Evolutionary conservation across 2,329 filamentous ascomycete genomes (phyloP).

Genomic region (Ophiosphaerella herpotricha): DNA sequence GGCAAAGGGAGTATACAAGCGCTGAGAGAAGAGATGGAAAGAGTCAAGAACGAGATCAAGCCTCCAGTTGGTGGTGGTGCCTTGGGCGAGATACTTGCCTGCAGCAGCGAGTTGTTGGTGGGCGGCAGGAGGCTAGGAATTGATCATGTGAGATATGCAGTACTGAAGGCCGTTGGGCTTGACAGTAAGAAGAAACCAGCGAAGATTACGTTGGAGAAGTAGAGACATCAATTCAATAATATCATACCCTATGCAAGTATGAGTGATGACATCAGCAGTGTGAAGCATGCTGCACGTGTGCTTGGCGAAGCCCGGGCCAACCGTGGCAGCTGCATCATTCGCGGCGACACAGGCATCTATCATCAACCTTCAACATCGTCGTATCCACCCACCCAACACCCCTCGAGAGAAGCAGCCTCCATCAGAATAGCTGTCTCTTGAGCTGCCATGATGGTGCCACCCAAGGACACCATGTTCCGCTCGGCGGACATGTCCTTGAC

Average conservation of each 20-base stretch:
- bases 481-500: slow-evolving; percentile 99
- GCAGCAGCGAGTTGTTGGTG: slow-evolving; percentile 57
- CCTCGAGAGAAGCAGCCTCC: slow-evolving; percentile 30
- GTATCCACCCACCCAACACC: slow-evolving; percentile 21
- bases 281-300: slow-evolving; percentile 1
- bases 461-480: slow-evolving; percentile 94
- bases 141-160: slow-evolving; percentile 66
- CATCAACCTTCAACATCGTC: slow-evolving; percentile 33
- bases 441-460: slow-evolving; percentile 60
- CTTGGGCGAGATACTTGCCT: slow-evolving; percentile 65
- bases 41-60: slow-evolving; percentile 44
- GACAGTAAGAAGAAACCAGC: slow-evolving; percentile 4
- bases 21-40: slow-evolving; percentile 48
- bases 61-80: slow-evolving; percentile 42
- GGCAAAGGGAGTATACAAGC: slow-evolving; percentile 47
- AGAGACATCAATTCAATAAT: too few species aligned
- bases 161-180: slow-evolving; percentile 59
- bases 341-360: slow-evolving; percentile 32
- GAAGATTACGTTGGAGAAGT: too few species aligned
- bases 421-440: slow-evolving; percentile 29
- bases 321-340: slow-evolving; percentile 22
- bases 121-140: slow-evolving; percentile 61
- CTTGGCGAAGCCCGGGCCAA: slow-evolving; percentile 2
- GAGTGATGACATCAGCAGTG: too few species aligned
- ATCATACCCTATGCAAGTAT: too few species aligned